Conservation (phyloP, 768 basidiomycete genomes). For the Termitomyces sp. region DNA sequence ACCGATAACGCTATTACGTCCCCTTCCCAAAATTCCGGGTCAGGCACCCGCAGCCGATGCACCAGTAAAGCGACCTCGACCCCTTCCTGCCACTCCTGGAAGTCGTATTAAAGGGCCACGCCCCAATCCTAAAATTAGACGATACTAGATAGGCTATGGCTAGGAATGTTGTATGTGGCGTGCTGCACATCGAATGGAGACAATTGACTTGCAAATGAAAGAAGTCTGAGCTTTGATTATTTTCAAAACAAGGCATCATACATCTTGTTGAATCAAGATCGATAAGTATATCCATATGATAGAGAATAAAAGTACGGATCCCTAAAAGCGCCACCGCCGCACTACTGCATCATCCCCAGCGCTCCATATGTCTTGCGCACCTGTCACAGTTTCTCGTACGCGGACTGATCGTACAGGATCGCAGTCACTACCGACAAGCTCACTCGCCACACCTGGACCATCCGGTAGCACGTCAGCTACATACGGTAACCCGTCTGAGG, state of each 20-base stretch:
- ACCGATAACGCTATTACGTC: not conserved
- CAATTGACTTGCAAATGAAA: not conserved
- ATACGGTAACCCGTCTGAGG: constrained; percentile 58
- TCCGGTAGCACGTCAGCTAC: constrained; percentile 38
- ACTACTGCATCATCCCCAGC: constrained; percentile 64
- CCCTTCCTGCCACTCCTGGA: not conserved
- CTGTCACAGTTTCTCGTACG: constrained; percentile 14
- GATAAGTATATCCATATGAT: not conserved
- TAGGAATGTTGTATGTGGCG: not conserved
- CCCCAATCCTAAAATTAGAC: not conserved
- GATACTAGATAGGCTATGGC: not conserved
- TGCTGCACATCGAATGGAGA: not conserved
- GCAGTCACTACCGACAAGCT: constrained; percentile 57
- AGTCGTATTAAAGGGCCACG: not conserved
- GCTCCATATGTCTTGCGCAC: constrained; percentile 41
- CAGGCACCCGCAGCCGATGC: not conserved
- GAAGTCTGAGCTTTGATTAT: not conserved
- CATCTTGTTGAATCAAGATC: not conserved
- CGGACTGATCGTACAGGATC: constrained; percentile 48
- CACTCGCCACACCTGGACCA: constrained; percentile 38
- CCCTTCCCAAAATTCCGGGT: not conserved
- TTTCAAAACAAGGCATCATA: not conserved
- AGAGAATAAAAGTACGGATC: not conserved
- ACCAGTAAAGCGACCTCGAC: not conserved
- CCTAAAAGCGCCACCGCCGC: constrained; percentile 28